Evolutionary conservation across 2,329 filamentous ascomycete genomes (phyloP).

Genomic region (Zasmidium angulare): DNA sequence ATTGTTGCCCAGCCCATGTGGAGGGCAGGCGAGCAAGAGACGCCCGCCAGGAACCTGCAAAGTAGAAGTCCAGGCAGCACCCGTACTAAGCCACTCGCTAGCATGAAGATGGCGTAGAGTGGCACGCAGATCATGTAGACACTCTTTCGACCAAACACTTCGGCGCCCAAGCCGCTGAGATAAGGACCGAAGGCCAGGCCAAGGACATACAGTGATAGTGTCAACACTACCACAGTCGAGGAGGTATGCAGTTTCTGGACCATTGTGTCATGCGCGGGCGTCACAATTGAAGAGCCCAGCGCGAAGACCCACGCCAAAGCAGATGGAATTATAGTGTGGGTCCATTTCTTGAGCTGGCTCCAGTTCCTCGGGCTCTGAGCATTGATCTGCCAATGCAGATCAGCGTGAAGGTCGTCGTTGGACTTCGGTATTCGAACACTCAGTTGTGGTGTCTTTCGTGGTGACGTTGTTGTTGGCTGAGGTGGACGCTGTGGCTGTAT

Average conservation of each 20-base stretch:
- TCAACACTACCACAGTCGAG: constrained; percentile 55
- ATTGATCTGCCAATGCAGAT: constrained; percentile 16
- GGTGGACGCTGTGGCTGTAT: neutral
- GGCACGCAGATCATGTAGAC: constrained; percentile 69
- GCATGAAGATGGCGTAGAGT: constrained; percentile 56
- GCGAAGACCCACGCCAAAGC: constrained; percentile 38
- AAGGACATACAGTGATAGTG: constrained; percentile 59
- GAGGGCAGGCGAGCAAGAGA: constrained; percentile 35
- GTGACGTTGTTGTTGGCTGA: neutral
- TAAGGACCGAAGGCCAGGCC: constrained; percentile 65
- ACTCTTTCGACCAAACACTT: constrained; percentile 66
- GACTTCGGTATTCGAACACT: neutral
- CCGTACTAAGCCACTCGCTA: constrained; percentile 50
- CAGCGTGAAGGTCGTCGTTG: constrained; percentile 12
- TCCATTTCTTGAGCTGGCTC: constrained; percentile 32
- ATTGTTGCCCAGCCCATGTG: constrained; percentile 39
- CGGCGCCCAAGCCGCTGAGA: constrained; percentile 67
- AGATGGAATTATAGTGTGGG: constrained; percentile 37
- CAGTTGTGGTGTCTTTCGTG: neutral
- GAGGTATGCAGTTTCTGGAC: constrained; percentile 50
- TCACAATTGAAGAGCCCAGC: constrained; percentile 19
- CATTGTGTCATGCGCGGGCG: constrained; percentile 10
- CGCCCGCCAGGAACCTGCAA: constrained; percentile 55
- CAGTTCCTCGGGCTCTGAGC: constrained; percentile 41
- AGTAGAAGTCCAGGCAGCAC: constrained; percentile 69